Conservation (phyloP, 2,329 filamentous ascomycete species). For the Pseudophaeomoniella oleicola region DNA sequence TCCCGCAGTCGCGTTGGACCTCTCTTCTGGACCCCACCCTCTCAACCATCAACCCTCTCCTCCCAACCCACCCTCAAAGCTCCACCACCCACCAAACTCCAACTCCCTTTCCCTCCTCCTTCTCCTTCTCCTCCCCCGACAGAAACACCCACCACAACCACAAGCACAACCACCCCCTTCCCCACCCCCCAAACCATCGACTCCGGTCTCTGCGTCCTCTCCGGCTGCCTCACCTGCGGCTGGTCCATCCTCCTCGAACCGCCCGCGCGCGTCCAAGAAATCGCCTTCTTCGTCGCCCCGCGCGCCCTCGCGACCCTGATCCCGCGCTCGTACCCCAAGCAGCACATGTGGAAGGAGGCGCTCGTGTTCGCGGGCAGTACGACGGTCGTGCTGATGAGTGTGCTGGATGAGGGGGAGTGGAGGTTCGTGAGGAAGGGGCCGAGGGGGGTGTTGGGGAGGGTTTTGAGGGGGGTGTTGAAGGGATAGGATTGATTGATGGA, state of each 20-base stretch:
- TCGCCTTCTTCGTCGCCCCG: conserved; percentile 68
- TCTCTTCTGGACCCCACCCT: conserved; percentile 12
- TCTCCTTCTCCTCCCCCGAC: not conserved
- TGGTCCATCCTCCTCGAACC: conserved; percentile 68
- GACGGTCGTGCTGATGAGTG: conserved; percentile 8
- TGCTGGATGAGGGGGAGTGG: conserved; percentile 4
- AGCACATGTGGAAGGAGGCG: conserved; percentile 16
- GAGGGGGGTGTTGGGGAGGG: conserved; percentile 10
- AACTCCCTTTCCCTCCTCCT: not conserved
- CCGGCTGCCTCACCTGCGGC: conserved; percentile 62
- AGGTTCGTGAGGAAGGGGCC: conserved; percentile 4
- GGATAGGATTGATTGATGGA: no score
- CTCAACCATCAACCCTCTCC: conserved; percentile 21
- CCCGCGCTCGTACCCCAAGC: conserved; percentile 50
- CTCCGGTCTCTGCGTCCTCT: conserved; percentile 49
- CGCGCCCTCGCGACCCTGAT: conserved; percentile 61
- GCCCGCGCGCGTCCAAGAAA: conserved; percentile 51
- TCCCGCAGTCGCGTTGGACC: conserved; percentile 61
- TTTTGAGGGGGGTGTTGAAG: conserved; percentile 9
- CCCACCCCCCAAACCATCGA: conserved; percentile 43
- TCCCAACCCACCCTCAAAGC: conserved; percentile 37
- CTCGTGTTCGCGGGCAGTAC: conserved; percentile 11
- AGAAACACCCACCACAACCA: conserved; percentile 18
- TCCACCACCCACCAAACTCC: conserved; percentile 1
- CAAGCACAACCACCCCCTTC: conserved; percentile 35